Percentiles rank a stretch among this genome's conserved stretches.
These are phyloP conservation scores for Phytophthora boehmeriae DNA, from an alignment of 352 stramenopile genomes.

Conservation along the genomic window DNA sequence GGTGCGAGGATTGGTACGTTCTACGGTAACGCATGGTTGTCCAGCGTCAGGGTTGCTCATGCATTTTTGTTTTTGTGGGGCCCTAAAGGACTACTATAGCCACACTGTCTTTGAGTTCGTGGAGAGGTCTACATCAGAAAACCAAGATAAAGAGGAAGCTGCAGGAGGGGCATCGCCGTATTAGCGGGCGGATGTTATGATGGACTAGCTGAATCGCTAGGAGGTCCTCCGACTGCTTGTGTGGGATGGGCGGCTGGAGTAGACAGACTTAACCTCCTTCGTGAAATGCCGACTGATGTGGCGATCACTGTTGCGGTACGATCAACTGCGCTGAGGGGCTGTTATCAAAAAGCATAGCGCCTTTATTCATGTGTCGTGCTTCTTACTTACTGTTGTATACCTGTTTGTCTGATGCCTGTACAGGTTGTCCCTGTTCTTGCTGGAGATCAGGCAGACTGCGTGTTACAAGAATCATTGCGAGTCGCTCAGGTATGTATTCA, in stretches of 20 bases:
- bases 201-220: conserved; percentile 68
- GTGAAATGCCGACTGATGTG: conserved; percentile 27
- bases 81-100: conserved; percentile 88
- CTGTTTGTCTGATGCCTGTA: not conserved
- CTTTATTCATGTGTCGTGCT: not conserved
- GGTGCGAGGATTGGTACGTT: conserved; percentile 77
- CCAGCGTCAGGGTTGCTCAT: not conserved
- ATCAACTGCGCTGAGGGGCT: conserved; percentile 2
- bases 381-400: conserved; percentile 7
- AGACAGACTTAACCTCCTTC: conserved; percentile 76
- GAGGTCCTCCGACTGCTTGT: conserved; percentile 62
- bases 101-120: conserved; percentile 91
- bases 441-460: conserved; percentile 43
- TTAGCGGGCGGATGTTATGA: conserved; percentile 88
- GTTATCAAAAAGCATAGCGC: not conserved
- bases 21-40: too few species aligned
- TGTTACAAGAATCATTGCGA: conserved; percentile 71
- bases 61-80: not conserved
- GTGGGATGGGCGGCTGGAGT: conserved; percentile 88
- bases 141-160: conserved; percentile 14
- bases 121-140: conserved; percentile 37
- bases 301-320: conserved; percentile 57
- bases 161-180: conserved; percentile 68
- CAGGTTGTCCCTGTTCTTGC: conserved; percentile 76
- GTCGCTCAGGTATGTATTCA: conserved; percentile 50